Conservation (phyloP, 345 rosid species). For the Citrus sinensis region DNA sequence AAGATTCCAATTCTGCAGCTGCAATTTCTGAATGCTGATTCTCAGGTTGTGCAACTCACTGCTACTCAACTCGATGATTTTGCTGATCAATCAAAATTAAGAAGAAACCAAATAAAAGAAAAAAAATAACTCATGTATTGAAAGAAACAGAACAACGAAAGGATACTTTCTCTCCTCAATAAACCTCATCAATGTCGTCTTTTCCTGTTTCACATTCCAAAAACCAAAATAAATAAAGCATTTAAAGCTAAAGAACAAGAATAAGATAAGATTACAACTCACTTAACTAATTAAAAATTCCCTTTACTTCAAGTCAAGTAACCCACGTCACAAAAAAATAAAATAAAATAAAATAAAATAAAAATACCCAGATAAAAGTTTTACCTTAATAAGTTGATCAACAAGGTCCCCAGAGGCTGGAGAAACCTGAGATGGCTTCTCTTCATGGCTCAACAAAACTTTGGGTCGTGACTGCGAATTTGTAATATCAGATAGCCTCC, state of each 20-base stretch:
- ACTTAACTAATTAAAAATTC: background rate
- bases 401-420: slow-evolving; percentile 23
- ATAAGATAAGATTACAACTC: background rate
- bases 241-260: background rate
- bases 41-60: slow-evolving; percentile 44
- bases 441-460: slow-evolving; percentile 17
- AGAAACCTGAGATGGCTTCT: slow-evolving; percentile 20
- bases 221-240: background rate
- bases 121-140: background rate
- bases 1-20: slow-evolving; percentile 58
- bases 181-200: slow-evolving; percentile 49
- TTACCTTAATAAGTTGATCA: slow-evolving; percentile 51
- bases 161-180: slow-evolving; percentile 78
- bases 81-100: slow-evolving; percentile 39
- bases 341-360: background rate
- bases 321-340: background rate
- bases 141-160: slow-evolving; percentile 12
- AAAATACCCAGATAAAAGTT: background rate
- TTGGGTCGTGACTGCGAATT: slow-evolving; percentile 45
- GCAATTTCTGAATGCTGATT: slow-evolving; percentile 42
- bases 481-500: slow-evolving; percentile 61
- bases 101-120: slow-evolving; percentile 8
- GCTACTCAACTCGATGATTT: slow-evolving; percentile 52
- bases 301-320: background rate
- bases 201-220: slow-evolving; percentile 50